A percentile compares a stretch with the other conserved stretches of the same genome.
Conservation (phyloP, 1,139 yeast species). For the Pichia sp. region DNA sequence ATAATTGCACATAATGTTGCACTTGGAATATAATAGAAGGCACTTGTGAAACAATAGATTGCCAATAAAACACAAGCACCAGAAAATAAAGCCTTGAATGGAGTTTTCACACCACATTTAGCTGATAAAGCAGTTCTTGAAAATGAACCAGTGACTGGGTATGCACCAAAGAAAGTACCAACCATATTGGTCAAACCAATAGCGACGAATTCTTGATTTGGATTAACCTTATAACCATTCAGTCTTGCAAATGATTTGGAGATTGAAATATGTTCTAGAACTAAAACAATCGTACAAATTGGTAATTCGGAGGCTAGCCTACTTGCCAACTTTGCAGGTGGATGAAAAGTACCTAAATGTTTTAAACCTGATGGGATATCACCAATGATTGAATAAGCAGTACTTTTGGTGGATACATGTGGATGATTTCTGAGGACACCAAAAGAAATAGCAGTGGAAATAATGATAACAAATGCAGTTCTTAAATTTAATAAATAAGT, state of each 20-base stretch:
- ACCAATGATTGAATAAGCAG: constrained; percentile 62
- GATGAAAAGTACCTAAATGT: constrained; percentile 64
- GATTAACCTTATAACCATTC: constrained; percentile 83
- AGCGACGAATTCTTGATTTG: constrained; percentile 91
- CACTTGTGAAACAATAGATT: constrained; percentile 70
- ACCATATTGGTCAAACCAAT: constrained; percentile 87
- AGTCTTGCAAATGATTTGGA: constrained; percentile 90
- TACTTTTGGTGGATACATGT: too few relatives aligned
- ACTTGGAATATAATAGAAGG: constrained; percentile 86
- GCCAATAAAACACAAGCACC: constrained; percentile 87
- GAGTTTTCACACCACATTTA: constrained; percentile 93
- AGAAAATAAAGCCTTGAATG: constrained; percentile 85
- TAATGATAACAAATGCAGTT: constrained; percentile 72
- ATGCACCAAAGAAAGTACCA: constrained; percentile 88
- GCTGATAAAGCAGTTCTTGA: constrained; percentile 92
- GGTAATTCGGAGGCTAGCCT: constrained; percentile 75
- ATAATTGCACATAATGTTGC: constrained; percentile 83
- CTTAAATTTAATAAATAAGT: constrained; percentile 63
- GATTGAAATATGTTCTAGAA: constrained; percentile 89
- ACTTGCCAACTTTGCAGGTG: constrained; percentile 55
- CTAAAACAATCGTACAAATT: constrained; percentile 71
- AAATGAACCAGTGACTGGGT: constrained; percentile 95
- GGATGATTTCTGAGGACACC: constrained; percentile 21
- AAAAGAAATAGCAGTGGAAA: constrained; percentile 72
- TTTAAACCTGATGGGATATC: constrained; percentile 75